Base-by-base conservation (phyloP, 2,329 filamentous ascomycete genomes). In the Fusarium guadeloupense region DNA sequence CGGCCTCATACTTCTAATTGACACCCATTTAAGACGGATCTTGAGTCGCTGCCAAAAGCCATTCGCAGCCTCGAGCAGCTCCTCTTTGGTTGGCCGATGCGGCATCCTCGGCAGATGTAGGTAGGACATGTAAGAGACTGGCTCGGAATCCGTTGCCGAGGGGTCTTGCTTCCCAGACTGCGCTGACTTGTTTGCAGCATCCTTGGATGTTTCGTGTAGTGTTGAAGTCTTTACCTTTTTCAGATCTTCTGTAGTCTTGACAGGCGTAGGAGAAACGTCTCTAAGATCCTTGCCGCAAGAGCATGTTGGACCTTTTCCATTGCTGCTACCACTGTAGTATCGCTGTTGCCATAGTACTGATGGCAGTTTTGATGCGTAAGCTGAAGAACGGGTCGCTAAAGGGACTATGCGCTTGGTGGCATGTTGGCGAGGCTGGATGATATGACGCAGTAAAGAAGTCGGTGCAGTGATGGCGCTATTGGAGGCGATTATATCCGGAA, bases 21-120 rank as follows among this genome's bases (percentile, higher is more conserved):
- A 96, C 69, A 95, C 89, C 95, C 95, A 99, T 77, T 99, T 99
- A 80, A 98, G 96, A 34, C 93, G 89, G 20, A 98, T 91, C 71
- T 90, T 92, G 38, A 97, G 77, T 42, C 95, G 86, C 61, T 96
- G 89, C 88, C 92, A 95, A 74, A 98, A 97, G 2, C 93, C 93
- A 19, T 88, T 97, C 30, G 95, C 93, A 5, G 95, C 94, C 17
- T 91, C 90, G 30, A 99, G 81, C 23, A 99, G 83, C 75, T 99
- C 95, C 73, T 97, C 93, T 72, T 96, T 97, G 8, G 89, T 94
- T 6, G 95, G 94, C 17, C 93, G 85, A 78, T 97, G 92, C n/a
- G 89, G 86, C 74, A 93, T 85, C 68, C 91, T 89, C 20, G 83
- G 78, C 52, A 87, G 74, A 69, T 86, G 82, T 9, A 87, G 70